Base-by-base conservation (phyloP, 805 yeast species). In the Ogataea pignaliae region DNA sequence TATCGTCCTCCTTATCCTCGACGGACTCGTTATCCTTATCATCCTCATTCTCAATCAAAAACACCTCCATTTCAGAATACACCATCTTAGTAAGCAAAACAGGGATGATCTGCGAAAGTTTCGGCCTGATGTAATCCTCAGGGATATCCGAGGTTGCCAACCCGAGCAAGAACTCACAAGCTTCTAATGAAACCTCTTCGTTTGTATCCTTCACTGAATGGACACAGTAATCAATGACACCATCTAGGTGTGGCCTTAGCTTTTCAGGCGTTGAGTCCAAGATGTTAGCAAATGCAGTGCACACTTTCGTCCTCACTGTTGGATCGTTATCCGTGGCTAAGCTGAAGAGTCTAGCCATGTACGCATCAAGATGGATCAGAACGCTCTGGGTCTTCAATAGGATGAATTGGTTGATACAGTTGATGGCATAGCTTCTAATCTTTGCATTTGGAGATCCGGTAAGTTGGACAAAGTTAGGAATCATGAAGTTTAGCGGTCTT, bases 1-100 rank as follows among this genome's bases (percentile, higher is more conserved):
- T 84, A 60, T 93, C 97, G 60, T 90, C 91, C 45, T 81, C 91
- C 48, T 78, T 78, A 64, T 93, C 98, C 18, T 81, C 95, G 29
- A 80, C 77, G 29, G 75, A 71, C 2, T 85, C 86, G 62, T 88
- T 89, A 53, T 88, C 95, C 33, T 78, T 81, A 29, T 76, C 76
- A 50, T 89, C 96, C 45, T 81, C 69, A 45, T 72, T 63, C 52
- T 80, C 79, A 65, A 84, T 74, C 46, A 78, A 60, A 45, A 83
- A 71, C 26, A 88, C 74, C 49, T 88, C 95, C 61, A 81, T 85
- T 49, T 88, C 95, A 8, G 90, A 80, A 61, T 87, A 91, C 13
- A 85, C 95, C 96, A 93, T 89, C 48, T 84, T 83, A 36, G 76
- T 72, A 38, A 93, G 68, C 29, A 93, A 66, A 1, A 81, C 79